phyloP scores from a whole-genome alignment of 140 eudicot species.

The Anethum foeniculum region DNA sequence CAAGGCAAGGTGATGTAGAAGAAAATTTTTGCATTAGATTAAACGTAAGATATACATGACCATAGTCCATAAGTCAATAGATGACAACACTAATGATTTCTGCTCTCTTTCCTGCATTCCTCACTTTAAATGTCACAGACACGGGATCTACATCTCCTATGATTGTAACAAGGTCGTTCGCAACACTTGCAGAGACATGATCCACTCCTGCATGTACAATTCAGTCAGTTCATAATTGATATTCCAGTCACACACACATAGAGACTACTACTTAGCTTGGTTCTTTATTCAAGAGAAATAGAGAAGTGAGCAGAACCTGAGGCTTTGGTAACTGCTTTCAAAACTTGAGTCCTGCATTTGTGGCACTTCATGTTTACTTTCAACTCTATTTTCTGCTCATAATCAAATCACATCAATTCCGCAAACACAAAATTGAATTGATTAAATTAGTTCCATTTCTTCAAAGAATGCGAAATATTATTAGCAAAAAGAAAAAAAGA shows the following conservation, averaged over 20 bases:
- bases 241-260: neutral
- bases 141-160: slow-evolving; percentile 52
- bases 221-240: neutral
- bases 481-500: neutral
- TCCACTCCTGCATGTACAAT: slow-evolving; percentile 22
- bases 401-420: neutral
- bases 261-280: neutral
- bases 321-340: slow-evolving; percentile 31
- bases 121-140: slow-evolving; percentile 22
- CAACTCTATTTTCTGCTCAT: slow-evolving; percentile 29
- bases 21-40: neutral
- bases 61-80: neutral
- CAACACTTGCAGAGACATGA: slow-evolving; percentile 20
- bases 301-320: slow-evolving; percentile 8
- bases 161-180: slow-evolving; percentile 32
- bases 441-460: neutral
- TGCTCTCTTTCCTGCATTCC: slow-evolving; percentile 28
- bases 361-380: slow-evolving; percentile 34
- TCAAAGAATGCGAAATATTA: neutral
- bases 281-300: neutral
- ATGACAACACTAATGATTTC: slow-evolving; percentile 25
- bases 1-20: neutral
- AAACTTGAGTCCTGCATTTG: slow-evolving; percentile 37
- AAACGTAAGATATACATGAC: neutral
- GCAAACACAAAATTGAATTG: neutral